phyloP scores from a whole-genome alignment of 768 basidiomycete species.

The Heimioporus sp. region DNA sequence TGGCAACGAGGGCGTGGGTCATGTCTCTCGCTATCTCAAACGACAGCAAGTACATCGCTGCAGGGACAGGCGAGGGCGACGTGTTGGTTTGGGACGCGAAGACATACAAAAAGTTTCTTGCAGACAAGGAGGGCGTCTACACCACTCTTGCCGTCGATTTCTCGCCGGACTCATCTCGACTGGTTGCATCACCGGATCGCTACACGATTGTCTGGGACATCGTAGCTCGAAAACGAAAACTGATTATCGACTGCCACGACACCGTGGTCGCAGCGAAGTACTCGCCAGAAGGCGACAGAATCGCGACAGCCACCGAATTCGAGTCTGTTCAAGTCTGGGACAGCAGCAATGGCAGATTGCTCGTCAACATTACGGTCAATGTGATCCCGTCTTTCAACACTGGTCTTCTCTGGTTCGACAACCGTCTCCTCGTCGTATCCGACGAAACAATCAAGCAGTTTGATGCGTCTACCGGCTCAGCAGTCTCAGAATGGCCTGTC shows the following conservation, averaged over 20 bases:
- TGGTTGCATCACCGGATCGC: background rate
- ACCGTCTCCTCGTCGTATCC: background rate
- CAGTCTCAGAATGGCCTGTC: too few relatives aligned
- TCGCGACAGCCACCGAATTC: too few relatives aligned
- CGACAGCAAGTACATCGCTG: background rate
- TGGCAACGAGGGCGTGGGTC: background rate
- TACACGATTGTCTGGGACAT: background rate
- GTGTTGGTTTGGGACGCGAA: too few relatives aligned
- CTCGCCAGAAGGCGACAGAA: too few relatives aligned
- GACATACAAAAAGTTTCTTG: too few relatives aligned
- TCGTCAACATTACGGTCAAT: accelerated
- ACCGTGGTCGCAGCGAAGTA: too few relatives aligned
- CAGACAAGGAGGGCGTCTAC: background rate
- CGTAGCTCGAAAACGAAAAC: too few relatives aligned
- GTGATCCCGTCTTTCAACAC: background rate
- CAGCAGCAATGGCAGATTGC: too few relatives aligned
- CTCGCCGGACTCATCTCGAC: background rate
- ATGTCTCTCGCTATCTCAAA: background rate
- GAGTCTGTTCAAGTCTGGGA: too few relatives aligned
- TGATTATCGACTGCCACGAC: too few relatives aligned
- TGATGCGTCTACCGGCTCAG: too few relatives aligned
- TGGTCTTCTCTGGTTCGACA: conserved; percentile 3
- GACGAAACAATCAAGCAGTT: background rate
- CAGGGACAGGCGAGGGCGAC: background rate
- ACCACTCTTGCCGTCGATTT: background rate